A percentile compares a stretch with the other conserved stretches of the same genome.
These are phyloP conservation scores for Fusarium sp. DNA, from an alignment of 2,329 filamentous ascomycete species.

Conservation along the genomic window DNA sequence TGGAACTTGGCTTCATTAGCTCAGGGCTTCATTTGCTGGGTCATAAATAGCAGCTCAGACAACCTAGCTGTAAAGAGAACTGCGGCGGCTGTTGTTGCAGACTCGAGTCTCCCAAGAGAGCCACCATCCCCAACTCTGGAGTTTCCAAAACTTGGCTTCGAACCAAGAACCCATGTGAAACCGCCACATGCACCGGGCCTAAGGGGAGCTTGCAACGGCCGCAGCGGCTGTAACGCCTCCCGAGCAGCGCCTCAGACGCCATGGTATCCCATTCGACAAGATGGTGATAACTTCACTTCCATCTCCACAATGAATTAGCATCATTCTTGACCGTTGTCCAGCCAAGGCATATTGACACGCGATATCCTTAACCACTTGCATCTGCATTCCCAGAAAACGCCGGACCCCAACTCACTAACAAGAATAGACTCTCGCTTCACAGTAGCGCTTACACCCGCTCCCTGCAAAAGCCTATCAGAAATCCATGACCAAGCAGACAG, in stretches of 20 bases:
- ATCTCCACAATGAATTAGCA: neutral
- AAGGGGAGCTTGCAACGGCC: neutral
- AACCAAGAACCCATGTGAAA: neutral
- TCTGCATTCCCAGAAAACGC: neutral
- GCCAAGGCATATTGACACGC: neutral
- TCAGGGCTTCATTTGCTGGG: neutral
- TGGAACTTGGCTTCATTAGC: neutral
- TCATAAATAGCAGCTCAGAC: neutral
- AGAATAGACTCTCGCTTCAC: neutral
- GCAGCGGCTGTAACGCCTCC: neutral
- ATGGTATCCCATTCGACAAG: neutral
- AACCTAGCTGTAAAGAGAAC: neutral
- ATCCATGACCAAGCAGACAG: neutral
- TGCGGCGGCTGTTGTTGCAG: neutral
- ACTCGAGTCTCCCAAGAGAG: neutral
- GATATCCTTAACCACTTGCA: neutral
- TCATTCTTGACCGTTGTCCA: neutral
- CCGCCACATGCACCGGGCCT: neutral
- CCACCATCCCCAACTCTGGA: neutral
- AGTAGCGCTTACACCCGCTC: conserved; percentile 3
- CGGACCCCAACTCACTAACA: neutral
- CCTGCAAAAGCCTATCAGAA: neutral
- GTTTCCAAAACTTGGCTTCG: neutral
- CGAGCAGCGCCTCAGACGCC: neutral
- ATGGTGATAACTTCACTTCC: neutral